These are phyloP conservation scores for Candida glucosophila DNA, from an alignment of 1,139 yeast species.

Conservation along the genomic window DNA sequence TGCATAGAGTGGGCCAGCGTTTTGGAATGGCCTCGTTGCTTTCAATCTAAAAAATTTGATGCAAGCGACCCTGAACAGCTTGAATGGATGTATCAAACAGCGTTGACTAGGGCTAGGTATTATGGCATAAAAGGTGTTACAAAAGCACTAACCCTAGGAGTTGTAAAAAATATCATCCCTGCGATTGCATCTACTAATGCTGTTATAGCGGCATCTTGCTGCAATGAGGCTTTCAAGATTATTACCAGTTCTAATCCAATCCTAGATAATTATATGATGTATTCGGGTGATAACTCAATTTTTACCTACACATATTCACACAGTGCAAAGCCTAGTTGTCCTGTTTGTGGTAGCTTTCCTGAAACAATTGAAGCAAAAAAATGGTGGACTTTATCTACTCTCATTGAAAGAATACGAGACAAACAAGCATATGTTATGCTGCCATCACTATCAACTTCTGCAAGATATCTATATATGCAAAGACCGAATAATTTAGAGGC, in stretches of 20 bases:
- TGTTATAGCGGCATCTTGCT: conserved; percentile 82
- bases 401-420: conserved; percentile 31
- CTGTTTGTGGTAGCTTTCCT: conserved; percentile 60
- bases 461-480: conserved; percentile 38
- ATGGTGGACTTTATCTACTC: conserved; percentile 39
- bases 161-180: conserved; percentile 86
- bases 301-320: conserved; percentile 67
- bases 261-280: conserved; percentile 78
- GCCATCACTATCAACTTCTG: conserved; percentile 45
- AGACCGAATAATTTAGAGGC: conserved; percentile 44
- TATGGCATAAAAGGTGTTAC: conserved; percentile 73
- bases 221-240: conserved; percentile 79
- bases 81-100: conserved; percentile 53
- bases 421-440: conserved; percentile 33
- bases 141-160: conserved; percentile 66
- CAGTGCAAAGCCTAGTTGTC: conserved; percentile 52
- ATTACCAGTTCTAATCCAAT: conserved; percentile 62
- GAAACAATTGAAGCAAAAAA: conserved; percentile 22
- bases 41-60: conserved; percentile 45
- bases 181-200: conserved; percentile 95
- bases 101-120: conserved; percentile 50
- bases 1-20: conserved; percentile 89
- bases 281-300: conserved; percentile 70
- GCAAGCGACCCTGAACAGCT: conserved; percentile 65
- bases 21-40: conserved; percentile 59